Percentiles rank a stretch among this genome's conserved stretches.
These are phyloP conservation scores for Pseudogymnoascus sp. DNA, from an alignment of 2,329 filamentous ascomycete species.

Conservation along the genomic window DNA sequence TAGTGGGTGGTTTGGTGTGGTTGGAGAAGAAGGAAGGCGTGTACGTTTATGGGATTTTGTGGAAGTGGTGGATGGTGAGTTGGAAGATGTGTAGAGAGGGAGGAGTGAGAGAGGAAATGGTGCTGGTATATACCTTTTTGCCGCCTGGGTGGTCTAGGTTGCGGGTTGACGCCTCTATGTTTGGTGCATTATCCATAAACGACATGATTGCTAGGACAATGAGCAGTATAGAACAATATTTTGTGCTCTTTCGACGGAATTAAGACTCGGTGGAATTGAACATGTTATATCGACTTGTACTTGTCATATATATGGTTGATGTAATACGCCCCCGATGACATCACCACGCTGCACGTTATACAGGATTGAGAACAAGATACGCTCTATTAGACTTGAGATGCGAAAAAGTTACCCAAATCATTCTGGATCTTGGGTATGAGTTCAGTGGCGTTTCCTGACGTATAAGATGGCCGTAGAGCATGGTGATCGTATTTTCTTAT, in stretches of 20 bases:
- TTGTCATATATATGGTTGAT: slow-evolving; percentile 2
- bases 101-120: not conserved
- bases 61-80: not conserved
- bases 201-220: not conserved
- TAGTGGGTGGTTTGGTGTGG: not conserved
- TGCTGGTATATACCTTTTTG: slow-evolving; percentile 7
- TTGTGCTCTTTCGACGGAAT: not conserved
- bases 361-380: not conserved
- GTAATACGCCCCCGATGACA: not conserved
- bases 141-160: slow-evolving; percentile 1
- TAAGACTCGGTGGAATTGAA: not conserved
- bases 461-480: not conserved
- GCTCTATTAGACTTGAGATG: not conserved
- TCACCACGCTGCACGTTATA: not conserved
- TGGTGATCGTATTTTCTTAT: not conserved
- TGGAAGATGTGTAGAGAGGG: not conserved
- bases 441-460: not conserved
- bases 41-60: not conserved
- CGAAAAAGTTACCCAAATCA: not conserved
- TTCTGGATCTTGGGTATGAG: not conserved
- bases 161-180: not conserved
- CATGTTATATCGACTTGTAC: not conserved
- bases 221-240: not conserved
- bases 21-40: not conserved
- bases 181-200: slow-evolving; percentile 6